Base-by-base conservation (phyloP, 345 rosid species). In the Pistacia vera region DNA sequence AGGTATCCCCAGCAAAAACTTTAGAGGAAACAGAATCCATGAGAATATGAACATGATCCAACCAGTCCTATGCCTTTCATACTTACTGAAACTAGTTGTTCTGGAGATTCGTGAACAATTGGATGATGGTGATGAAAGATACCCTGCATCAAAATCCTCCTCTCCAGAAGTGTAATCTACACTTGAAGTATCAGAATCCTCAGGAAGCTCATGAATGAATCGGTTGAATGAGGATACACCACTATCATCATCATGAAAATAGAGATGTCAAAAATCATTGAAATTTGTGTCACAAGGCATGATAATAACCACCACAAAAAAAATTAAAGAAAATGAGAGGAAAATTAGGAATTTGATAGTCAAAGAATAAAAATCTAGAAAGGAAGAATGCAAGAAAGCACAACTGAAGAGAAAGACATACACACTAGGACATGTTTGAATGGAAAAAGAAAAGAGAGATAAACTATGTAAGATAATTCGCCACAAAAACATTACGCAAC, bases 141-240 rank as follows among this genome's bases (percentile, higher is more conserved):
- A 72, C 17, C 66, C 11, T 51, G 80, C 91, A 83, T 91, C 93
- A 80, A 71, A 41, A 63, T 92, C 93, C 6, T 95, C 97, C 78
- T 95, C 99, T 52, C 83, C 91, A 17, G 98, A 91, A 76, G 94
- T 91, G 77, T 91, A 93, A 30, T 88, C 97, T 51, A 58, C 60
- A 73, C 92, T 91, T 74, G 97, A 91, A 81, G 87, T 67, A 84
- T 91, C 98, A 35, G 95, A 89, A 80, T 92, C 94, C 51, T 88
- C 86, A 38, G 98, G 86, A 68, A 90, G 94, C 80, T 93, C 92
- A 72, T 93, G 99, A 83, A 96, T 82, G 79, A 96, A 90, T 49
- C 85, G 92, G 86, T 93, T 96, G 88, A 96, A 96, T 30, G 99
- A 96, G 77, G 99, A 96, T 60, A 87, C 99, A 25, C 95, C 98